phyloP scores from a whole-genome alignment of 495 filamentous ascomycete genomes.

The Penicillium samsonianum region DNA sequence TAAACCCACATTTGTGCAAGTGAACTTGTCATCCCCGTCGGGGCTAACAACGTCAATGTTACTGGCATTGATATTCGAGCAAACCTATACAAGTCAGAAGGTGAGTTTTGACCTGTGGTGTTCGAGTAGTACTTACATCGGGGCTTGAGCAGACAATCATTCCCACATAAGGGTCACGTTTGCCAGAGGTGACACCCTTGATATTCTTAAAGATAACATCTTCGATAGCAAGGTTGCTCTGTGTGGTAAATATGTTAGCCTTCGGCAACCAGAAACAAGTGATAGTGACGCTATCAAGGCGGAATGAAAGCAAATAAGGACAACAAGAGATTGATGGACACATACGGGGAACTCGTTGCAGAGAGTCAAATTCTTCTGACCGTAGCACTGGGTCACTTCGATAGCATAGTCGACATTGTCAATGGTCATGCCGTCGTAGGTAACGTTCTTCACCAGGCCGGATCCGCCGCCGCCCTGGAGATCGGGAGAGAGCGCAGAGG shows the following conservation, averaged over 20 bases:
- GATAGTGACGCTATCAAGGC: neutral
- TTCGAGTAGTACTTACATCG: slow-evolving; percentile 31
- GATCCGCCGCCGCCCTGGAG: slow-evolving; percentile 62
- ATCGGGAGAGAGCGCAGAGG: slow-evolving; percentile 52
- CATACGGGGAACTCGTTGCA: slow-evolving; percentile 57
- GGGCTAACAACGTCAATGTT: slow-evolving; percentile 56
- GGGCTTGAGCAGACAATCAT: slow-evolving; percentile 60
- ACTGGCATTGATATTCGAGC: slow-evolving; percentile 53
- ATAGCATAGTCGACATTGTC: slow-evolving; percentile 65
- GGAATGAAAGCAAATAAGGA: neutral
- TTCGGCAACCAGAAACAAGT: neutral
- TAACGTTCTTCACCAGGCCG: slow-evolving; percentile 57
- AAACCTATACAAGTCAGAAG: slow-evolving; percentile 38
- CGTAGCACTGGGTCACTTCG: slow-evolving; percentile 67
- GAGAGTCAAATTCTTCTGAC: slow-evolving; percentile 61
- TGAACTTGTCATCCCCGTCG: slow-evolving; percentile 47
- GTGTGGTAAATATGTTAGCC: slow-evolving; percentile 1
- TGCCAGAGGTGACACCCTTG: slow-evolving; percentile 54
- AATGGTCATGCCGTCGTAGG: slow-evolving; percentile 56
- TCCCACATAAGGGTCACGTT: slow-evolving; percentile 52
- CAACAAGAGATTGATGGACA: slow-evolving; percentile 1
- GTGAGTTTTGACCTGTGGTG: no score
- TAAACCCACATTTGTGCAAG: slow-evolving; percentile 54
- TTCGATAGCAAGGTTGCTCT: slow-evolving; percentile 58
- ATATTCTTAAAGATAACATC: slow-evolving; percentile 57